Evolutionary conservation across 441 rosid genomes (phyloP), one percentile per base, ranked within the genome.

Genomic region (Euphorbia celastroides): DNA sequence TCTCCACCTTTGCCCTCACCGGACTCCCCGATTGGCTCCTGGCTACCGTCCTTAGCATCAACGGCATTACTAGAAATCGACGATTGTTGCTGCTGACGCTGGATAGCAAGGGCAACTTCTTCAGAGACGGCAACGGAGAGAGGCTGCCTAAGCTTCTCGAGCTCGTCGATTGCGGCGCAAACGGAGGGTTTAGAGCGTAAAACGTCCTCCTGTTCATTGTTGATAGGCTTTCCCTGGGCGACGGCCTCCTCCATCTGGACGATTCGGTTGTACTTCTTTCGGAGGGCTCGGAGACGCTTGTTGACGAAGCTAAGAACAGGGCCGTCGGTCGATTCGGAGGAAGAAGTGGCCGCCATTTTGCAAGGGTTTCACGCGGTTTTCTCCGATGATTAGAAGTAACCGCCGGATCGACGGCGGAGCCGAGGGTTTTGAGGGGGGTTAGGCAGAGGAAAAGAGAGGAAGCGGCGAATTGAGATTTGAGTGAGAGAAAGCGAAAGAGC

Each of bases 251-350:
- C 99, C 96, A 89, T 83, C 64, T 85, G 93, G 63, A 70, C 5
- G 48, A 93, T 93, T n/a, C 97, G 84, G 78, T 86, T 93, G 74
- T 52, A 27, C 51, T 93, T 93, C 85, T 93, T 91, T 42, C 93
- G 90, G 55, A 89, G 93, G 59, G 88, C 92, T 36, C 97, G 95
- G 79, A 91, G 78, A 57, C 97, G 99, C 72, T 93, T 93, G 92
- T 75, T 91, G 81, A 93, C 78, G 20, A 93, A 76, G 76, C 60
- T 82, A 65, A 91, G 79, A 61, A 93, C 97, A 5, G 97, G 97
- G 34, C 97, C 92, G 23, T 91, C 96, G 5, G 87, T 59, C 60
- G 76, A 32, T 44, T 88, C 89, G 5, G 86, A 75, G 65, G 81
- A 32, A 30, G 83, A 41, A n/a, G 81, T 26, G 61, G 86, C 56